Evolutionary conservation across 441 rosid genomes (phyloP).

Genomic region (Eutrema salsugineum): DNA sequence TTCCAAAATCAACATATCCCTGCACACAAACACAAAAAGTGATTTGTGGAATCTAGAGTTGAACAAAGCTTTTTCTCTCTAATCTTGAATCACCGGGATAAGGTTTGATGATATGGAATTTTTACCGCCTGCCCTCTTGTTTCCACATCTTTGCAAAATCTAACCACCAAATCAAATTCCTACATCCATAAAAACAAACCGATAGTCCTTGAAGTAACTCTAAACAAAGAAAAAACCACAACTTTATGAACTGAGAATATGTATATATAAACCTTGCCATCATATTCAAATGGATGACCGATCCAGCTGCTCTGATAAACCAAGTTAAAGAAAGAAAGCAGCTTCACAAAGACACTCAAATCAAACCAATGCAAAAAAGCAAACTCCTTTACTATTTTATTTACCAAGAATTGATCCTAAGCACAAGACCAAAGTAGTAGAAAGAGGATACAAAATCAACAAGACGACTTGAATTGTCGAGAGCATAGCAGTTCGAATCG

Average conservation of each 20-base stretch:
- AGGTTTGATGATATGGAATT: slow-evolving; percentile 31
- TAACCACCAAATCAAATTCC: slow-evolving; percentile 71
- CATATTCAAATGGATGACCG: slow-evolving; percentile 56
- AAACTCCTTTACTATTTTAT: slow-evolving; percentile 17
- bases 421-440: neutral
- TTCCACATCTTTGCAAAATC: slow-evolving; percentile 94
- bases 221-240: neutral
- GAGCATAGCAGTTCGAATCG: slow-evolving; percentile 68
- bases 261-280: slow-evolving; percentile 53
- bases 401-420: neutral
- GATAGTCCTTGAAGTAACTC: neutral
- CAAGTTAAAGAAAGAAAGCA: slow-evolving; percentile 48
- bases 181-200: slow-evolving; percentile 29
- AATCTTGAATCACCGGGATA: neutral
- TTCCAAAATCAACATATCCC: slow-evolving; percentile 90
- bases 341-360: slow-evolving; percentile 19
- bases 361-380: slow-evolving; percentile 23
- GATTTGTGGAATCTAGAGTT: neutral
- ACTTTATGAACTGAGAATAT: neutral
- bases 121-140: slow-evolving; percentile 73
- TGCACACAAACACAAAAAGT: slow-evolving; percentile 42
- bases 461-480: slow-evolving; percentile 87
- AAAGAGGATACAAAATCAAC: slow-evolving; percentile 89
- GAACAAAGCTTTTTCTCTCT: neutral
- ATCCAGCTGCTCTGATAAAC: slow-evolving; percentile 66